Evolutionary conservation across 2,329 filamentous ascomycete species (phyloP), one percentile per base, ranked within the genome.

Genomic region (Aspergillus luchuensis): DNA sequence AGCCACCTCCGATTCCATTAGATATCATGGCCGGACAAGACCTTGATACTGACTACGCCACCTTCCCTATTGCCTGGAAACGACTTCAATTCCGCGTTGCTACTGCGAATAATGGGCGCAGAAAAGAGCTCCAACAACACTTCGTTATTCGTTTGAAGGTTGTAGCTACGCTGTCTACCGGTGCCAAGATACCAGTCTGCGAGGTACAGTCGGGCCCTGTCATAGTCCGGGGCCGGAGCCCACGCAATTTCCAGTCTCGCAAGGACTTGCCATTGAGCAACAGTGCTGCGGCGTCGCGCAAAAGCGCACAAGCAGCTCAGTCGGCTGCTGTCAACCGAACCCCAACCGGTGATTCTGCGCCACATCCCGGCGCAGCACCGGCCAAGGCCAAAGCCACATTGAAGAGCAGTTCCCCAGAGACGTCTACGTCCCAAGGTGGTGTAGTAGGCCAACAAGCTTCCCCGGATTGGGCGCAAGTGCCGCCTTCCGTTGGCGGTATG

Each of bases 121-220:
- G 94, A 64, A 96, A 97, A 79, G 94, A 98, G 75, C 84, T 98
- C 49, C 94, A 98, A 74, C 94, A 98, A 73, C 94, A 98, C 78
- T 98, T 98, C 76, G 88, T 96, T 10, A 84, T 98, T 60, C 89
- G 92, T 64, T 81, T 98, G 55, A 96, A 94, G 76, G 89, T 97
- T 8, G 82, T 93, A 65, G 93, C 89, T 15, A 95, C 91, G 0
- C 80, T 98, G 53, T 85, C 91, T 1, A 95, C 91, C 62, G 92
- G 92, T n/a, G 84, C 84, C 36, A 96, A 93, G 75, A 85, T 92
- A 36, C 85, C 91, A 7, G 84, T 97, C 55, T 90, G 90, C 55
- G 93, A 97, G 76, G 88, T 92, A 15, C 89, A 89, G 30, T 97
- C 94, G 0, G 90, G 92, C 1, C 91, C 94, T 2, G 94, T 98